Evolutionary conservation across 164 flowering plant species (phyloP), one percentile per base, ranked within the genome.

Genomic region (Sextonia rubra): DNA sequence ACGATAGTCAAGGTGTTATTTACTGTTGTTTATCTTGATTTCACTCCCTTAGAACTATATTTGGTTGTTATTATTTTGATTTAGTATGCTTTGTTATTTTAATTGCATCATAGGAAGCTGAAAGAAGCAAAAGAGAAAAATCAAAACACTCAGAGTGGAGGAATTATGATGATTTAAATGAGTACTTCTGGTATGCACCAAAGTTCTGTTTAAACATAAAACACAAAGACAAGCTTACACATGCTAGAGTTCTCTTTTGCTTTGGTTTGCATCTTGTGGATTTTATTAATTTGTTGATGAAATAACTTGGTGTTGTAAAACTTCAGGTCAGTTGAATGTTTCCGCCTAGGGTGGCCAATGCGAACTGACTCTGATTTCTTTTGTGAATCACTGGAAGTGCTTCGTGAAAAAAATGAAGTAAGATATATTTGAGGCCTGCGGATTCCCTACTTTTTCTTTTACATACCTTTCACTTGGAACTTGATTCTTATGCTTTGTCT

Each of bases 101-200:
- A 17, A 30, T 29, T 64, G 44, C 20, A 47, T 25, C 52, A 71
- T 76, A 94, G 99, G 99, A 94, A 86, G 94, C 96, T 78, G 87
- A 84, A 74, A 80, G 86, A 79, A 88, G 99, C 85, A 85, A 85
- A 74, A 82, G 56, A 66, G 94, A 86, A 66, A 90, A 76, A 78
- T 88, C 99, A 75, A 94, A 91, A 80, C 99, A 94, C 84, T 94
- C 98, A 9, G 93, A 90, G 24, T 94, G 99, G 99, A 91, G 99
- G 84, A 94, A 92, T 76, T 94, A 94, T 83, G 99, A 94, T 83
- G 99, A 94, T 84, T 74, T 94, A 69, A 94, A 94, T 78, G 98
- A 94, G 72, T 94, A 92, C 78, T 94, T 94, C 73, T 94, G 99
- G 98, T 94, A 86, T n/a, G 24, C 17, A 7, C 4, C 25, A 32